Base-by-base conservation (phyloP, 2,329 filamentous ascomycete genomes). In the Metarhizium album region DNA sequence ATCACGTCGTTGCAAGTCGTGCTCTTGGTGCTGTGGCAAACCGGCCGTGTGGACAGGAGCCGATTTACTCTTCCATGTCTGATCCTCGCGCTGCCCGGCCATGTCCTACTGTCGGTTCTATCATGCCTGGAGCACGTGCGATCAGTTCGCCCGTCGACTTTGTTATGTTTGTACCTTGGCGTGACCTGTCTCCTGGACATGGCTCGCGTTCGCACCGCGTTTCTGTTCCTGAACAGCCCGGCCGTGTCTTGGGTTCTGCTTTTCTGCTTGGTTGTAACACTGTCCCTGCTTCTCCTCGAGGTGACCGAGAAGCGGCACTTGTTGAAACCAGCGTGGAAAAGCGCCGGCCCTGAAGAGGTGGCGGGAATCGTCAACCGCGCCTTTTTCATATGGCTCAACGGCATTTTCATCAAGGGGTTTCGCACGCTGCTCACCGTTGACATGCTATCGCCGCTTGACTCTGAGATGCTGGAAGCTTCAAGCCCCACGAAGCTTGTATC, bases 241-340 rank as follows among this genome's bases (percentile, higher is more conserved):
- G 54, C 58, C 8, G 45, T 69, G 0, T 65, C 64, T 18, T 67
- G 60, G 1, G 56, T 57, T 1, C 58, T 58, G 0, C 49, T 67
- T 1, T 6, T 40, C 16, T 40, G n/a, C 37, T 40, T 40, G 37
- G 61, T 53, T 1, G 23, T 66, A 33, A 73, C 70, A 46, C 51
- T 62, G 1, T 47, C 57, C 1, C 55, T 71, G 1, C 53, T 72
- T 13, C 4, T 69, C 0, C 47, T 70, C 2, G 71, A 74, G 51
- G 60, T 70, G 64, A 46, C 49, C 6, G 40, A 53, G 6, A 56
- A 56, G 23, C 27, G 54, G 11, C 18, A 23, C 20, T 8, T 43
- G 27, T 47, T 8, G 4, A 45, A 35, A 5, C 11, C 33, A 35
- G 33, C 13, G 33, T 35, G 33, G 33, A 42, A 31, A 18, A 27